A percentile compares a stretch with the other conserved stretches of the same genome.
These are phyloP conservation scores for Vigna radiata DNA, from an alignment of 306 rosid species.

Conservation along the genomic window DNA sequence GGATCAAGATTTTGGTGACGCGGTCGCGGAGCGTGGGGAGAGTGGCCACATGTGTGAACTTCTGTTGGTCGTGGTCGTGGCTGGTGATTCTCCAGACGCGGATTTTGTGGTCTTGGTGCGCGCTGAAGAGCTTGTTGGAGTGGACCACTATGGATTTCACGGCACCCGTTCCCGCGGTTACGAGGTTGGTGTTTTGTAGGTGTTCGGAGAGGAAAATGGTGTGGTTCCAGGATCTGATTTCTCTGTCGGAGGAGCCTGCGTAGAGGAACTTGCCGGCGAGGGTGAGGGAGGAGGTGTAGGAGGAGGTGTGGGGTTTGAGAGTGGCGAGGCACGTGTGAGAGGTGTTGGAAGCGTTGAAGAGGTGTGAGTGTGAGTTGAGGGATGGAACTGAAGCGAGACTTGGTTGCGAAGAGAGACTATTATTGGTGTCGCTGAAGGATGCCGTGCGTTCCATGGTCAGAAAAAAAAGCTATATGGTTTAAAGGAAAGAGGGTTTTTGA, in stretches of 20 bases:
- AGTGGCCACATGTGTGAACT: constrained; percentile 70
- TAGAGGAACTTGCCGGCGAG: constrained; percentile 67
- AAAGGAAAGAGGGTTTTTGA: not conserved
- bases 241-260: constrained; percentile 74
- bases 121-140: constrained; percentile 71
- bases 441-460: constrained; percentile 61
- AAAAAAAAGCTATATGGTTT: constrained; percentile 7
- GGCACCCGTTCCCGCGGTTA: constrained; percentile 75
- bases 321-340: constrained; percentile 64
- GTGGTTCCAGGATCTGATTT: constrained; percentile 68
- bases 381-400: constrained; percentile 72
- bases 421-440: constrained; percentile 39
- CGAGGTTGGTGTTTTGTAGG: constrained; percentile 25
- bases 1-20: constrained; percentile 56
- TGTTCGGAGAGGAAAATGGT: constrained; percentile 36
- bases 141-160: constrained; percentile 75
- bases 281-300: constrained; percentile 72
- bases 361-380: constrained; percentile 47
- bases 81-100: constrained; percentile 74
- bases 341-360: constrained; percentile 32
- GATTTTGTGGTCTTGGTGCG: constrained; percentile 93
- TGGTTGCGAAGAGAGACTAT: constrained; percentile 53
- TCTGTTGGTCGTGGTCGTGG: constrained; percentile 39
- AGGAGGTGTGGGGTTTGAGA: constrained; percentile 53
- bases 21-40: constrained; percentile 86